Percentiles rank a stretch among this genome's conserved stretches.
phyloP scores from a whole-genome alignment of 345 rosid species.

The Firmiana major region DNA sequence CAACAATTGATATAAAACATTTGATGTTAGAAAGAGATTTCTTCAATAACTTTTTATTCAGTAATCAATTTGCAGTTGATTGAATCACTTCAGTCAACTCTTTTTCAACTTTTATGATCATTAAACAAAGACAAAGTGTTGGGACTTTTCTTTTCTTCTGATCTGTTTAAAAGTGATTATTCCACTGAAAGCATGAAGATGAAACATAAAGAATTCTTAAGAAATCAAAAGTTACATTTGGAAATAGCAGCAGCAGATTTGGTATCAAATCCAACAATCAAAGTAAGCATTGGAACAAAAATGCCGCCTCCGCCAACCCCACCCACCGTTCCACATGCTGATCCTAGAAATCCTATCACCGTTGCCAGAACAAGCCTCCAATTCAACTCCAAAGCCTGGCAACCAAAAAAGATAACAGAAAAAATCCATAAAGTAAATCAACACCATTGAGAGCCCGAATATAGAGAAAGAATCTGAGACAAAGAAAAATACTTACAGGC shows the following conservation, averaged over 20 bases:
- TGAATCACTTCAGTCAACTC: not conserved
- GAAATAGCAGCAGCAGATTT: slow-evolving; percentile 98
- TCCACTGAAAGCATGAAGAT: not conserved
- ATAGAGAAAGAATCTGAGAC: not conserved
- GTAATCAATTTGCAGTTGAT: not conserved
- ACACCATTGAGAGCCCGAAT: not conserved
- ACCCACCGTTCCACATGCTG: slow-evolving; percentile 93
- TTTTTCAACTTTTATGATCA: not conserved
- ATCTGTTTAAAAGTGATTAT: not conserved
- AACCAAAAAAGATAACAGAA: not conserved
- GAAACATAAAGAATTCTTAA: not conserved
- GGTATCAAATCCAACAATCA: slow-evolving; percentile 83
- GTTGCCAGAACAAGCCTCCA: slow-evolving; percentile 73
- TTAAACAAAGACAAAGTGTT: not conserved
- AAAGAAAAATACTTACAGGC: slow-evolving; percentile 56
- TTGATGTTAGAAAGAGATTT: not conserved
- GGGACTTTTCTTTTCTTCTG: not conserved
- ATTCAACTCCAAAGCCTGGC: slow-evolving; percentile 59
- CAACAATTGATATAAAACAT: slow-evolving; percentile 11
- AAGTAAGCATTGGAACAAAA: slow-evolving; percentile 93
- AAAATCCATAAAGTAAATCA: not conserved
- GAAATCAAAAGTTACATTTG: slow-evolving; percentile 51
- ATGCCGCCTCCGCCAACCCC: slow-evolving; percentile 99
- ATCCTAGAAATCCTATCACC: slow-evolving; percentile 78
- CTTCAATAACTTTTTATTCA: not conserved